A percentile compares a stretch with the other conserved stretches of the same genome.
phyloP scores from a whole-genome alignment of 2,329 filamentous ascomycete species.

The Cladorrhinum sp. region DNA sequence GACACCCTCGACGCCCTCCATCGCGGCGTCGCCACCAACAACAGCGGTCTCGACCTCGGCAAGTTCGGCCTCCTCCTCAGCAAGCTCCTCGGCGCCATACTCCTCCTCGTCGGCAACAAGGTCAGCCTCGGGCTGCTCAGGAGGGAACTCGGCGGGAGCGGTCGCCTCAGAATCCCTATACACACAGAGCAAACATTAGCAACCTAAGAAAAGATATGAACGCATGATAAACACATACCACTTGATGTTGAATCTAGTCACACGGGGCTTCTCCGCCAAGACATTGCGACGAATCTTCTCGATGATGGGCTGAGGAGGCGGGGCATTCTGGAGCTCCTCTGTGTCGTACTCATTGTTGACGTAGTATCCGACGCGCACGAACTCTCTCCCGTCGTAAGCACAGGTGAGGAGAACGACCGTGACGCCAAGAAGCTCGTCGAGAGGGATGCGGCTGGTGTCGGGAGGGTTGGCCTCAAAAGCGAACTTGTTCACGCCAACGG shows the following conservation, averaged over 20 bases:
- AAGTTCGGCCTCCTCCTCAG: constrained; percentile 61
- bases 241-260: constrained; percentile 97
- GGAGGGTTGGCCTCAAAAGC: constrained; percentile 94
- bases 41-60: constrained; percentile 45
- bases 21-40: constrained; percentile 31
- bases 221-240: constrained; percentile 61
- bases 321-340: constrained; percentile 83
- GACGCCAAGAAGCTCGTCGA: constrained; percentile 92
- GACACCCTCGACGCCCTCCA: constrained; percentile 34
- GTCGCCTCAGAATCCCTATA: constrained; percentile 94
- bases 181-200: constrained; percentile 26
- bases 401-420: constrained; percentile 96
- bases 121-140: constrained; percentile 96
- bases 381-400: constrained; percentile 93
- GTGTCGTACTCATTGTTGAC: constrained; percentile 99
- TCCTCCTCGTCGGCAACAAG: constrained; percentile 77
- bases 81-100: constrained; percentile 88
- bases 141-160: constrained; percentile 91
- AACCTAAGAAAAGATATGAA: neutral
- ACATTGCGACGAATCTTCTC: constrained; percentile 92
- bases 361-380: constrained; percentile 97
- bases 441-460: constrained; percentile 84
- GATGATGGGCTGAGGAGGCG: constrained; percentile 85
- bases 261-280: constrained; percentile 92
- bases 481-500: constrained; percentile 97